phyloP scores from a whole-genome alignment of 768 basidiomycete species.

The Naganishia vishniacii region DNA sequence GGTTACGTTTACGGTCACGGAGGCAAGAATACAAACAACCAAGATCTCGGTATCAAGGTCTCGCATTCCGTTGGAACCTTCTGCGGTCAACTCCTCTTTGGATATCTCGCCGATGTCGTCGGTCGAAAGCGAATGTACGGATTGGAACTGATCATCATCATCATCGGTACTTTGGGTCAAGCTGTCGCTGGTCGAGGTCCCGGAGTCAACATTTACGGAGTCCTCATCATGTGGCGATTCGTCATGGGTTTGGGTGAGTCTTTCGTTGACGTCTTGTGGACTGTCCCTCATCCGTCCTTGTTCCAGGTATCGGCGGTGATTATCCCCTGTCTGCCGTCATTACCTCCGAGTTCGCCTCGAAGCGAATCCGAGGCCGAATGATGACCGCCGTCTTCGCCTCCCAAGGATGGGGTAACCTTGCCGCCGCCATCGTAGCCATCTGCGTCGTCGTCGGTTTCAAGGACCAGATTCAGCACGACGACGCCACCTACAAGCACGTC shows the following conservation, averaged over 20 bases:
- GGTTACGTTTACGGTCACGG: constrained; percentile 66
- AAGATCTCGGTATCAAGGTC: constrained; percentile 52
- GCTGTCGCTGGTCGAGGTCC: constrained; percentile 65
- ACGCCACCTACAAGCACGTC: constrained; percentile 51
- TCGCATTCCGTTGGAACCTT: constrained; percentile 49
- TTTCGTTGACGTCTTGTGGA: background rate
- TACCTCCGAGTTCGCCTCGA: constrained; percentile 76
- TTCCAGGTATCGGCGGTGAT: constrained; percentile 81
- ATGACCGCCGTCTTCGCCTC: constrained; percentile 83
- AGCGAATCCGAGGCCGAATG: constrained; percentile 69
- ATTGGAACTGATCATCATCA: constrained; percentile 50
- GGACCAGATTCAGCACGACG: constrained; percentile 54
- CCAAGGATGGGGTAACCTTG: constrained; percentile 83
- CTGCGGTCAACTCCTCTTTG: constrained; percentile 47
- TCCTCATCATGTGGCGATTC: constrained; percentile 77
- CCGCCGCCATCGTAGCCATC: constrained; percentile 63
- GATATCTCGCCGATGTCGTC: constrained; percentile 48
- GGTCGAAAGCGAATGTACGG: constrained; percentile 53
- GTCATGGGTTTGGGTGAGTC: constrained; percentile 53
- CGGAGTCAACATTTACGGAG: constrained; percentile 67
- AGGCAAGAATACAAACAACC: constrained; percentile 56
- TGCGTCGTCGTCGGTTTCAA: constrained; percentile 68
- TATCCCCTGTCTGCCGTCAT: constrained; percentile 82
- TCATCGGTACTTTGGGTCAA: constrained; percentile 48
- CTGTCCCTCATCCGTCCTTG: constrained; percentile 53